A percentile compares a stretch with the other conserved stretches of the same genome.
Evolutionary conservation across 345 rosid species (phyloP).

Genomic region (Physaria fendleri): DNA sequence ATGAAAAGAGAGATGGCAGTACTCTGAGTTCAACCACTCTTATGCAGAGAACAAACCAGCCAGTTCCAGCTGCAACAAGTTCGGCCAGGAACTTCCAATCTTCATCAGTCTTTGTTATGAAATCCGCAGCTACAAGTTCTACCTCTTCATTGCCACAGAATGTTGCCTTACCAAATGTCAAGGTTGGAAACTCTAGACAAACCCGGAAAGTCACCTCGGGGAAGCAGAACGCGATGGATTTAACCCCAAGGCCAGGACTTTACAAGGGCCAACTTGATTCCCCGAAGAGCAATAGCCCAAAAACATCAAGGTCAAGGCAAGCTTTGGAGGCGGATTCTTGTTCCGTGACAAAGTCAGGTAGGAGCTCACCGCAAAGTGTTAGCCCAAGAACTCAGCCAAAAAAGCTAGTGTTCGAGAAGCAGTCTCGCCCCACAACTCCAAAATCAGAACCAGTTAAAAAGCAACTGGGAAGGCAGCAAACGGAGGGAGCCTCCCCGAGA

Average conservation of each 20-base stretch:
- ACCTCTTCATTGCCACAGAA: constrained; percentile 29
- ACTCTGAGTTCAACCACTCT: constrained; percentile 23
- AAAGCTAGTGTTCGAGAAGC: constrained; percentile 45
- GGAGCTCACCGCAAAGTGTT: constrained; percentile 37
- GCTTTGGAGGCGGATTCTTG: constrained; percentile 31
- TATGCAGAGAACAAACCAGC: constrained; percentile 31
- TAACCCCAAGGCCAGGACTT: constrained; percentile 36
- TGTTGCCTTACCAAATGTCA: constrained; percentile 26
- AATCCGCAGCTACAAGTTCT: constrained; percentile 30
- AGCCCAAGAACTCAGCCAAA: constrained; percentile 48
- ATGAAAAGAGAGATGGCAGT: constrained; percentile 32
- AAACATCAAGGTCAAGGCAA: constrained; percentile 30
- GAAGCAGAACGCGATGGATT: constrained; percentile 43
- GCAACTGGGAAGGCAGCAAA: constrained; percentile 40
- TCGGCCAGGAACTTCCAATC: constrained; percentile 38
- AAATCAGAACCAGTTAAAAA: constrained; percentile 38
- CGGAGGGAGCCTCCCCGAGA: constrained; percentile 40
- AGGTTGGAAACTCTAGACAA: constrained; percentile 27
- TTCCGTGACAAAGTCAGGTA: constrained; percentile 24
- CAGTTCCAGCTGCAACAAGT: constrained; percentile 31
- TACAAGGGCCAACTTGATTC: constrained; percentile 26
- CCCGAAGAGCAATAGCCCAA: constrained; percentile 30
- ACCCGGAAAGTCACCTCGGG: constrained; percentile 32
- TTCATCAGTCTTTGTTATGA: constrained; percentile 39
- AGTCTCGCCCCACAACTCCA: constrained; percentile 31